A percentile compares a stretch with the other conserved stretches of the same genome.
Conservation (phyloP, 805 yeast species). For the Suhomyces vadensis region DNA sequence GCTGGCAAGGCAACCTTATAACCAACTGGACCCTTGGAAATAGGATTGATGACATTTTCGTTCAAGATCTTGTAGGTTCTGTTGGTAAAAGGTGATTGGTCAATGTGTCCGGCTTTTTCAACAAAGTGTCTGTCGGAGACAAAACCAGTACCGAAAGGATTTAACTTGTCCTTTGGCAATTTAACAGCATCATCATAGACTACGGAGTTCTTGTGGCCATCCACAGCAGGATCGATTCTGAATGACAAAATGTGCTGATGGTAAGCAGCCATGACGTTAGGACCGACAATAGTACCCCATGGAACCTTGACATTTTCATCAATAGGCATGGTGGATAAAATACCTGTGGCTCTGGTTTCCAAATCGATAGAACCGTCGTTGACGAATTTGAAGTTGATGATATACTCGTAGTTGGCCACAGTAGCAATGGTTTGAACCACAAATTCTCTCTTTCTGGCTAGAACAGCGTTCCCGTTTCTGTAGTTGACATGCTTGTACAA, state of each 20-base stretch:
- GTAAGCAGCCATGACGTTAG: slow-evolving; percentile 79
- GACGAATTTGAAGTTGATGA: slow-evolving; percentile 68
- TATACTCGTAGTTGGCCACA: slow-evolving; percentile 82
- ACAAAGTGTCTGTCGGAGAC: slow-evolving; percentile 60
- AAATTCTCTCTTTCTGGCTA: slow-evolving; percentile 76
- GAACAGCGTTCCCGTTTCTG: slow-evolving; percentile 69
- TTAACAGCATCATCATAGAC: slow-evolving; percentile 68
- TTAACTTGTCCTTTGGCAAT: slow-evolving; percentile 54
- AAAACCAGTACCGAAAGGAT: slow-evolving; percentile 73
- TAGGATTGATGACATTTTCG: slow-evolving; percentile 68
- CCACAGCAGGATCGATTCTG: slow-evolving; percentile 80
- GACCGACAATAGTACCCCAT: slow-evolving; percentile 76
- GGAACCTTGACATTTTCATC: slow-evolving; percentile 67
- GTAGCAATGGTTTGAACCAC: slow-evolving; percentile 81
- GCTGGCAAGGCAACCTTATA: slow-evolving; percentile 76
- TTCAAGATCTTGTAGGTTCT: slow-evolving; percentile 75
- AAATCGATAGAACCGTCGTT: slow-evolving; percentile 78
- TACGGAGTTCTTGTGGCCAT: slow-evolving; percentile 77
- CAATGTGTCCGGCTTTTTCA: slow-evolving; percentile 70
- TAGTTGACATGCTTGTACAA: slow-evolving; percentile 79
- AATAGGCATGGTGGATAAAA: slow-evolving; percentile 79
- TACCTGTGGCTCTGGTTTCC: slow-evolving; percentile 85
- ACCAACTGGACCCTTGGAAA: slow-evolving; percentile 71
- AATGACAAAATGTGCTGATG: slow-evolving; percentile 80
- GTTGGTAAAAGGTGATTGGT: slow-evolving; percentile 73